A percentile compares a stretch with the other conserved stretches of the same genome.
phyloP scores from a whole-genome alignment of 768 basidiomycete genomes.

The Lactarius pseudohatsudake region DNA sequence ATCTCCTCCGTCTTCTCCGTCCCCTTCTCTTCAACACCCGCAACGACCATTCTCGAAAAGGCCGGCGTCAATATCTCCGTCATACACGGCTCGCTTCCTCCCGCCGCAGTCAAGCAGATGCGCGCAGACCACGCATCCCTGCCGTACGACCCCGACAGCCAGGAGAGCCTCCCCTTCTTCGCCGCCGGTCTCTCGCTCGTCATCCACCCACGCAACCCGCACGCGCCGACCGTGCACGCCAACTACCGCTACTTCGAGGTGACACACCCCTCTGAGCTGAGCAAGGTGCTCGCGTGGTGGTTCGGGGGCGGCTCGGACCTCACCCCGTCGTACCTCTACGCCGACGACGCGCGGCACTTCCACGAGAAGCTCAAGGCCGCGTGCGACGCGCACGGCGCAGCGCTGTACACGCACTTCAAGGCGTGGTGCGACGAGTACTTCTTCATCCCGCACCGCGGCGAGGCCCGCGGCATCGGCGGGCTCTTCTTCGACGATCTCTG shows the following conservation, averaged over 20 bases:
- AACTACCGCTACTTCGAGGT: conserved; percentile 99
- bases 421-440: conserved; percentile 99
- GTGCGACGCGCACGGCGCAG: conserved; percentile 68
- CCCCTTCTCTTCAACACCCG: conserved; percentile 35
- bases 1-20: conserved; percentile 79
- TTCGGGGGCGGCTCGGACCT: conserved; percentile 96
- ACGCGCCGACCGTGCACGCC: conserved; percentile 90
- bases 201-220: conserved; percentile 90
- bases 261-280: conserved; percentile 38
- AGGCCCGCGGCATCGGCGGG: conserved; percentile 89
- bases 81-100: conserved; percentile 85
- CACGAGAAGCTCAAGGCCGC: conserved; percentile 74
- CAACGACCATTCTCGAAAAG: conserved; percentile 75
- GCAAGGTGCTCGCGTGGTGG: conserved; percentile 87
- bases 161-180: conserved; percentile 81
- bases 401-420: conserved; percentile 80
- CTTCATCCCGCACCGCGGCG: conserved; percentile 81
- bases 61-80: conserved; percentile 94
- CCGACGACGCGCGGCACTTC: conserved; percentile 85
- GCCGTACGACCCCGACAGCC: conserved; percentile 57
- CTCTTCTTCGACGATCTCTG: conserved; percentile 96
- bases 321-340: conserved; percentile 90
- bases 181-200: conserved; percentile 92
- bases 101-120: conserved; percentile 92
- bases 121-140: conserved; percentile 83